Conservation (phyloP, 192 early-diverging fungal genomes). For the Backusella mclennaniae region DNA sequence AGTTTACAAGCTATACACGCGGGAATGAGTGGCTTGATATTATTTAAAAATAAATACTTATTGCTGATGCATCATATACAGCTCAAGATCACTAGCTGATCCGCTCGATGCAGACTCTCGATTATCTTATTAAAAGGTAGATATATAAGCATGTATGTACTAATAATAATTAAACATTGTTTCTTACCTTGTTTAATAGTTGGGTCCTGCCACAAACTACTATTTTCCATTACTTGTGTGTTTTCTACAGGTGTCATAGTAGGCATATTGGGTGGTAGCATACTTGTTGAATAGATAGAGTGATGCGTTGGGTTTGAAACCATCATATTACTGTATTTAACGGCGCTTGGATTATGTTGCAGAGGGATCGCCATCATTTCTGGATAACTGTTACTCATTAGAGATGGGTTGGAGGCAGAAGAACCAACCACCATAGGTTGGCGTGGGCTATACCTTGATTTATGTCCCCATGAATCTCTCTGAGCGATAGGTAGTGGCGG, state of each 20-base stretch:
- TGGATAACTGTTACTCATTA: neutral
- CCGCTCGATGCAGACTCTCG: neutral
- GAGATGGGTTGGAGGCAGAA: neutral
- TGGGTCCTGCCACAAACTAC: neutral
- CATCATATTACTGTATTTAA: neutral
- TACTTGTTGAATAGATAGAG: neutral
- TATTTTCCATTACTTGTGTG: neutral
- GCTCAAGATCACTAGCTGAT: neutral
- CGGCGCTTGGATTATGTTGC: neutral
- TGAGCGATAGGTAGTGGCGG: neutral
- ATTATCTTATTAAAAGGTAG: neutral
- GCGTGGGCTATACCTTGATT: neutral
- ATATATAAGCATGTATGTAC: neutral
- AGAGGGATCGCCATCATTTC: neutral
- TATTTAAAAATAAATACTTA: conserved; percentile 1
- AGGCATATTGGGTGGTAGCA: neutral
- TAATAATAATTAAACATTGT: neutral
- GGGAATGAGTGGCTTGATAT: neutral
- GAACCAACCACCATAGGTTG: neutral
- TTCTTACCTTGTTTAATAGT: conserved; percentile 5
- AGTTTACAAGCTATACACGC: neutral
- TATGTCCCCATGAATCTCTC: neutral
- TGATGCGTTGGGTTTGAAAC: neutral
- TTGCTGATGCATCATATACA: conserved; percentile 2
- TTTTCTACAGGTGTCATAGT: neutral